Base-by-base conservation (phyloP, 2,329 filamentous ascomycete species). In the Pseudogymnoascus sp. region DNA sequence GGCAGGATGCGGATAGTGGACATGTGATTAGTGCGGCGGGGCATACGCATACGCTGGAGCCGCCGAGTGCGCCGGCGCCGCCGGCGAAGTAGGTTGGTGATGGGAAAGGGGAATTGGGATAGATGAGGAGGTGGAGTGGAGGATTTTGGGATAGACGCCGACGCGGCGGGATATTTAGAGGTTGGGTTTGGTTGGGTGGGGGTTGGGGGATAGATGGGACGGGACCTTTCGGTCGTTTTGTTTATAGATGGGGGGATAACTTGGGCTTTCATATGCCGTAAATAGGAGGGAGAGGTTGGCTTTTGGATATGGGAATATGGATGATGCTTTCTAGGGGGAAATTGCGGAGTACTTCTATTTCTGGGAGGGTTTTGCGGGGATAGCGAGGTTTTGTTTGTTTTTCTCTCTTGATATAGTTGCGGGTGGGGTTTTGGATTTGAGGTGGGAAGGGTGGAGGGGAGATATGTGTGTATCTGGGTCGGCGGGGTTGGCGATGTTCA, bases 1-100 rank as follows among this genome's bases (percentile, higher is more conserved):
- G 87, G 65, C 93, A 96, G 65, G 92, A 96, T 70, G 80, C 89
- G 60, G 85, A 84, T 22, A 75, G 77, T 2, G 91, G 91, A 1
- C 79, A 81, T 57, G 82, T 96, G 14, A 78, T 90, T 62, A 85
- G 82, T 57, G 89, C 89, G 2, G 80, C 85, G 8, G 88, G 89
- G 58, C 94, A 99, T 73, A 85, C 82, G 1, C 94, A 99, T 71
- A 86, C 92, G 11, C 79, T 97, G 37, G 91, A 96, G 72, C 90
- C 90, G 14, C 84, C 86, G 12, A 25, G 20, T n/a, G 74, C 78
- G 41, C 73, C 77, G 25, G 74, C 76, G 63, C 70, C 74, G 18
- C 59, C 66, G 65, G 54, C 62, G 16, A 69, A 69, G 62, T 67
- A 62, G n/a, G 41, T n/a, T 22, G 11, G 8, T n/a, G 38, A 3